Evolutionary conservation across 2,329 filamentous ascomycete species (phyloP), one percentile per base, ranked within the genome.

Genomic region (Aspergillus sp.): DNA sequence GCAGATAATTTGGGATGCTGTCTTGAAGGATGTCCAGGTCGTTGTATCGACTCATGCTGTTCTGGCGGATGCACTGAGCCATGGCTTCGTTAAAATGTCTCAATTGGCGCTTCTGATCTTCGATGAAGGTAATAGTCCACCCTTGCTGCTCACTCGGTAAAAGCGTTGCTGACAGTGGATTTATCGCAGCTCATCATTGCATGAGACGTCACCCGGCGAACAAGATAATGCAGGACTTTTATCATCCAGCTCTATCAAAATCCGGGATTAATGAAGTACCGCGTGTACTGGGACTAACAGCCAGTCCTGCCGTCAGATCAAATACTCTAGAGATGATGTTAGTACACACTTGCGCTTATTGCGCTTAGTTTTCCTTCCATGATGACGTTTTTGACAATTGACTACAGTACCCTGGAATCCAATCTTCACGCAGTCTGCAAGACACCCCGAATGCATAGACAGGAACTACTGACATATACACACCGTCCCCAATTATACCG

Each of bases 41-140:
- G 78, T 94, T 5, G 75, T 95, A 1, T 89, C 86, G 0, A 93
- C 90, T 0, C 82, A 85, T 47, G 82, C 86, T 47, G 76, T 94
- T 1, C 72, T 95, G 9, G 69, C 80, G 3, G 86, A 94, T 64
- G 88, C 87, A 3, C 71, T 94, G 33, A 71, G 67, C 1, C 87
- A 93, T 66, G 86, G 76, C 0, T 94, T 94, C 59, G 77, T 95
- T 2, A 72, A 62, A 2, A 76, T 94, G 55, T 59, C 70, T 0
- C 71, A 70, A 2, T 65, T 95, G 19, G 74, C 83, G 5, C 70
- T 95, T 5, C 67, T 94, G 11, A 76, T 95, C 0, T 86, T 95
- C 54, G 90, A 95, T 57, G 90, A 95, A 80, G 87, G 87, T 85
- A 59, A 42, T 67, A 49, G 2, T 36, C 12, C 5, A 13, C 6